Evolutionary conservation across 371 early-diverging fungal genomes (phyloP).

Genomic region (Cokeromyces recurvatus): DNA sequence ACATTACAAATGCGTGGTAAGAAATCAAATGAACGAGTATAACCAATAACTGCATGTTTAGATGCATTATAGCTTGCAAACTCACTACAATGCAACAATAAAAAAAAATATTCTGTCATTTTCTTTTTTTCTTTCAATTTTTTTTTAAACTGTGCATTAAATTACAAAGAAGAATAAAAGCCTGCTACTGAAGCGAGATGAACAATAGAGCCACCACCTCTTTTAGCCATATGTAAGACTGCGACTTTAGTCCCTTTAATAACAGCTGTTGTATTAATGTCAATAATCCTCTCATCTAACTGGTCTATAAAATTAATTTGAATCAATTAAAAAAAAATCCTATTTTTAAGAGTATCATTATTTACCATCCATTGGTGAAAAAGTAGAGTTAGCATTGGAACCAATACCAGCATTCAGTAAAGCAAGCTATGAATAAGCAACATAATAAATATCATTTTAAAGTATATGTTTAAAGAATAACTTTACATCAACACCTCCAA

Average conservation of each 20-base stretch:
- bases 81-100: neutral
- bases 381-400: slow-evolving; percentile 25
- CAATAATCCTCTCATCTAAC: slow-evolving; percentile 42
- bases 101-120: too few relatives aligned
- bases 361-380: slow-evolving; percentile 22
- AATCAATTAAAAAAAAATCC: neutral
- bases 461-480: neutral
- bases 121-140: too few relatives aligned
- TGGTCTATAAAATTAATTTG: slow-evolving; percentile 6
- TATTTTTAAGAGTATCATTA: neutral
- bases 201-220: slow-evolving; percentile 47
- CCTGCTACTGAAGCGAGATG: slow-evolving; percentile 34
- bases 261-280: slow-evolving; percentile 64
- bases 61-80: slow-evolving; percentile 69
- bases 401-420: slow-evolving; percentile 58
- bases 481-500: slow-evolving; percentile 60
- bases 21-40: slow-evolving; percentile 85
- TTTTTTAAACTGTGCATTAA: too few relatives aligned
- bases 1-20: slow-evolving; percentile 31
- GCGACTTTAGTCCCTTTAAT: slow-evolving; percentile 51
- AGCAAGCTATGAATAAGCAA: slow-evolving; percentile 4
- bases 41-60: slow-evolving; percentile 89
- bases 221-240: slow-evolving; percentile 29
- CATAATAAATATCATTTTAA: neutral
- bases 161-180: slow-evolving; percentile 14